These are phyloP conservation scores for Phytophthora citricola DNA, from an alignment of 352 stramenopile genomes.

Conservation along the genomic window DNA sequence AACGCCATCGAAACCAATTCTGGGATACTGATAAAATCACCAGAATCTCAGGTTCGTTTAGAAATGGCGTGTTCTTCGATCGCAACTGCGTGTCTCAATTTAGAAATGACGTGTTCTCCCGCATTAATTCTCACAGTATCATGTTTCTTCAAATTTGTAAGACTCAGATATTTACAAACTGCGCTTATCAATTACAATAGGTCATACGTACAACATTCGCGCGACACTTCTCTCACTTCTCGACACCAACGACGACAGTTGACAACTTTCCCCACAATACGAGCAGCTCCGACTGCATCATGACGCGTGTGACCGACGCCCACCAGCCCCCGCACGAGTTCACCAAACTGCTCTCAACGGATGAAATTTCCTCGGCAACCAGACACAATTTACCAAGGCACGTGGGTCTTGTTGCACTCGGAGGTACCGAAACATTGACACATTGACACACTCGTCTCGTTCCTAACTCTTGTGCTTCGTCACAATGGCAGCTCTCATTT, in stretches of 20 bases:
- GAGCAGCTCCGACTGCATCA: background rate
- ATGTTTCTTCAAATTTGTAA: no score
- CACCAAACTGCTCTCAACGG: constrained; percentile 10
- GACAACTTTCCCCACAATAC: no score
- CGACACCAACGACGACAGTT: background rate
- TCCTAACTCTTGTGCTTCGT: background rate
- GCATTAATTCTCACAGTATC: no score
- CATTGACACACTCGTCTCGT: constrained; percentile 1
- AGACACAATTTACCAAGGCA: constrained; percentile 5
- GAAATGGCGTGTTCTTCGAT: background rate
- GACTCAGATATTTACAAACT: no score
- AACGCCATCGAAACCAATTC: no score
- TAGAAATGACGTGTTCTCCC: no score
- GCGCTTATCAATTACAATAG: no score
- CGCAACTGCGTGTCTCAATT: background rate
- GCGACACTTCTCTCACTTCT: background rate
- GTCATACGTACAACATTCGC: no score
- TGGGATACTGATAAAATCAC: no score
- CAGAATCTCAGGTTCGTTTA: background rate
- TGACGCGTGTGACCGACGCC: background rate
- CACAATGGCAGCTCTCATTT: constrained; percentile 28
- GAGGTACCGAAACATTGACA: constrained; percentile 13
- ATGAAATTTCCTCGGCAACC: background rate
- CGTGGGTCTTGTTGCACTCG: constrained; percentile 22
- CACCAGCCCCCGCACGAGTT: constrained; percentile 10